A percentile compares a stretch with the other conserved stretches of the same genome.
Evolutionary conservation across 1,284 basidiomycete genomes (phyloP).

Genomic region (Puccinia novopanici): DNA sequence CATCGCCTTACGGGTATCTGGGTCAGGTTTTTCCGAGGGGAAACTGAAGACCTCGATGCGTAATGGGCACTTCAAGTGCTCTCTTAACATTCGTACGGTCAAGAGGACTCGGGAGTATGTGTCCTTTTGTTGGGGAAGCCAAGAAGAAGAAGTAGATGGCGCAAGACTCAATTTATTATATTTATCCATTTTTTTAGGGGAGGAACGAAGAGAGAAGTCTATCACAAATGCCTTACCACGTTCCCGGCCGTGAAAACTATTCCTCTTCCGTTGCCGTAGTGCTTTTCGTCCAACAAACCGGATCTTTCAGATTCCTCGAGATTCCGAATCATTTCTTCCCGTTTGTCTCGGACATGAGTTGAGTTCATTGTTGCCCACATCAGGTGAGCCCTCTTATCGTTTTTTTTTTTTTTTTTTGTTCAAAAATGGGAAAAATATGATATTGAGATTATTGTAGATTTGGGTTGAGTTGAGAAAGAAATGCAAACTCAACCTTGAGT

Average conservation of each 20-base stretch:
- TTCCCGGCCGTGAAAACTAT: conserved; percentile 64
- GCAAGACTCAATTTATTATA: too few species aligned
- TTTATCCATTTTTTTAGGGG: too few species aligned
- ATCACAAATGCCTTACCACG: conserved; percentile 53
- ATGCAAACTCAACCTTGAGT: conserved; percentile 6
- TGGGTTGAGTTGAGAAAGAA: too few species aligned
- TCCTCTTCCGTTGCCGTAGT: conserved; percentile 56
- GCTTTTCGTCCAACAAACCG: conserved; percentile 51
- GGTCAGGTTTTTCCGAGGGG: conserved; percentile 59
- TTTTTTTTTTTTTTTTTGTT: too few species aligned
- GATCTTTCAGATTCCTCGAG: conserved; percentile 56
- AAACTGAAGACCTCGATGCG: conserved; percentile 62
- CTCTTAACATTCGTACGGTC: conserved; percentile 17
- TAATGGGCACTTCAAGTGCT: conserved; percentile 57
- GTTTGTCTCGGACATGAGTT: conserved; percentile 56
- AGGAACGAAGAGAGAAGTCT: rapidly evolving
- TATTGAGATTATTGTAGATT: too few species aligned
- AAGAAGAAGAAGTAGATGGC: too few species aligned
- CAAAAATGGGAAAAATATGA: too few species aligned
- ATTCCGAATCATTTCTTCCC: conserved; percentile 59
- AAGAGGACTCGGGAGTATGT: conserved; percentile 28
- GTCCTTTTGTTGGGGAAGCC: background rate
- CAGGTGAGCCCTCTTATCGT: conserved; percentile 34
- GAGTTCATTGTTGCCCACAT: conserved; percentile 59
- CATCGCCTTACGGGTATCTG: conserved; percentile 58